Conservation (phyloP, 2,329 filamentous ascomycete species). For the Penicillium brasilianum region DNA sequence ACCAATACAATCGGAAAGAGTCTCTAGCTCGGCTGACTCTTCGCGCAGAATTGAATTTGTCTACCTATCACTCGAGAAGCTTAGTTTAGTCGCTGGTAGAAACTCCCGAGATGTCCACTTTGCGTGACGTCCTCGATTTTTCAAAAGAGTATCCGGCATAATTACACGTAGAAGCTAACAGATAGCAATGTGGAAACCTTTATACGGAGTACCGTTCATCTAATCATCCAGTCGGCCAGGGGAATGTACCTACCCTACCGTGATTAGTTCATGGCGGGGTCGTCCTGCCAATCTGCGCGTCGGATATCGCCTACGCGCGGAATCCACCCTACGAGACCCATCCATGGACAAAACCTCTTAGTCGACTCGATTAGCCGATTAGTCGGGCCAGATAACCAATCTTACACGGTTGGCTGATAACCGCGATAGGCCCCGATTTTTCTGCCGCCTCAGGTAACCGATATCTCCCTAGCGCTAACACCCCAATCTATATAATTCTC, state of each 20-base stretch:
- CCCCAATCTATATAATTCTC: constrained; percentile 18
- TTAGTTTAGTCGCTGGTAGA: neutral
- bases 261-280: neutral
- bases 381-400: constrained; percentile 9
- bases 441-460: constrained; percentile 3
- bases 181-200: too few species aligned
- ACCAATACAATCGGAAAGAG: too few species aligned
- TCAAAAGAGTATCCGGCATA: too few species aligned
- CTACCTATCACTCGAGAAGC: too few species aligned
- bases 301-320: constrained; percentile 26
- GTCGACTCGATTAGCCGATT: constrained; percentile 10
- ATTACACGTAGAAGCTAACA: neutral
- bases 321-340: constrained; percentile 1
- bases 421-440: constrained; percentile 21
- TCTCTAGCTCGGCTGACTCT: too few species aligned
- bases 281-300: neutral
- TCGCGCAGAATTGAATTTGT: too few species aligned
- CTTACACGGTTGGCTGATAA: constrained; percentile 4
- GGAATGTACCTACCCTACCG: neutral
- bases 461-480: constrained; percentile 13
- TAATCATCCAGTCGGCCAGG: neutral
- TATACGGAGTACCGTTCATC: too few species aligned
- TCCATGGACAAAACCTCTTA: neutral
- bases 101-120: neutral
- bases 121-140: neutral